Conservation (phyloP, 306 rosid genomes). For the Castanea crenata region DNA sequence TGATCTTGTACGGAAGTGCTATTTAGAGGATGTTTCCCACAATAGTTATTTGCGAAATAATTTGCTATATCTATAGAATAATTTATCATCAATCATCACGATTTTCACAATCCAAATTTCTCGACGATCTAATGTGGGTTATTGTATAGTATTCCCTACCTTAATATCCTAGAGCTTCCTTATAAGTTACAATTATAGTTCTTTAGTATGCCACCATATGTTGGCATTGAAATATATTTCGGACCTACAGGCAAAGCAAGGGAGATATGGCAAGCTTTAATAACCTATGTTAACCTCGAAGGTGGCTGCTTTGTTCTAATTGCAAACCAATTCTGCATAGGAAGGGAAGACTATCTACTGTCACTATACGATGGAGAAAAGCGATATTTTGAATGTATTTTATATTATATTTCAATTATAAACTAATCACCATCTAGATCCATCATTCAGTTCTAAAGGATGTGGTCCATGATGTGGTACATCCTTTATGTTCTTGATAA, state of each 20-base stretch:
- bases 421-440: too few relatives aligned
- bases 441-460: too few relatives aligned
- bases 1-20: too few relatives aligned
- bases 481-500: slow-evolving; percentile 43
- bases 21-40: too few relatives aligned
- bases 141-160: too few relatives aligned
- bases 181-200: background rate
- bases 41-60: too few relatives aligned
- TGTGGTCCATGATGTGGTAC: slow-evolving; percentile 22
- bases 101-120: too few relatives aligned
- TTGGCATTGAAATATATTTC: slow-evolving; percentile 90
- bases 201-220: slow-evolving; percentile 9
- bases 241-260: slow-evolving; percentile 87
- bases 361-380: too few relatives aligned
- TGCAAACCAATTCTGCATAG: slow-evolving; percentile 78
- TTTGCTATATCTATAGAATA: too few relatives aligned
- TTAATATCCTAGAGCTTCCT: background rate
- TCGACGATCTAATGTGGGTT: too few relatives aligned
- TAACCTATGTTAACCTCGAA: slow-evolving; percentile 83
- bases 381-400: too few relatives aligned
- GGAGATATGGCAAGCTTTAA: slow-evolving; percentile 77
- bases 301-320: slow-evolving; percentile 91
- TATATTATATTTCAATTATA: slow-evolving; percentile 18
- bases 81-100: too few relatives aligned
- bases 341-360: slow-evolving; percentile 75